phyloP scores from a whole-genome alignment of 2,329 filamentous ascomycete species.

The Zymoseptoria brevis region DNA sequence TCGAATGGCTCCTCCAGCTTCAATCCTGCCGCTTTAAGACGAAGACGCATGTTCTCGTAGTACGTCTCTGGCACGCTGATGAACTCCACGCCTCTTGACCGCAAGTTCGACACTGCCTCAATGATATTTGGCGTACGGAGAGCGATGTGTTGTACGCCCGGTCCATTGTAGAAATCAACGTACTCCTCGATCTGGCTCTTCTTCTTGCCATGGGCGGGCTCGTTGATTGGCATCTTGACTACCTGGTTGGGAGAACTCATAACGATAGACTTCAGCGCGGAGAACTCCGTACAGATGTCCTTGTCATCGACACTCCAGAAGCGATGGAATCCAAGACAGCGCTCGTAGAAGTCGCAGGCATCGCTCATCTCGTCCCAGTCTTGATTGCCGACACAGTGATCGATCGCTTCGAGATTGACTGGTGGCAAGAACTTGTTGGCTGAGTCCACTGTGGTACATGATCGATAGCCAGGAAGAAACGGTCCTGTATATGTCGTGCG shows the following conservation, averaged over 20 bases:
- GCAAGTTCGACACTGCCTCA: conserved; percentile 64
- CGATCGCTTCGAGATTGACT: conserved; percentile 66
- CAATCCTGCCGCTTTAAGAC: conserved; percentile 57
- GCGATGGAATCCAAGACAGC: conserved; percentile 82
- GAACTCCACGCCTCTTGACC: conserved; percentile 84
- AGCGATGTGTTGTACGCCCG: conserved; percentile 90
- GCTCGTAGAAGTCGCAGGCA: conserved; percentile 68
- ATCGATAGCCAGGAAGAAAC: conserved; percentile 77
- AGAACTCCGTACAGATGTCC: conserved; percentile 88
- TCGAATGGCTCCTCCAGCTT: conserved; percentile 71
- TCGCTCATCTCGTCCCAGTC: conserved; percentile 82
- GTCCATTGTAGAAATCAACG: conserved; percentile 79
- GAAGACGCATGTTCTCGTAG: conserved; percentile 66
- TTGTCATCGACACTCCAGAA: conserved; percentile 97
- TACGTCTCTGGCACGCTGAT: conserved; percentile 84
- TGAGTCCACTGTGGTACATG: conserved; percentile 42
- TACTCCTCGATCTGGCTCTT: conserved; percentile 87
- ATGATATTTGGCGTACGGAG: conserved; percentile 77
- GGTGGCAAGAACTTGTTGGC: conserved; percentile 48
- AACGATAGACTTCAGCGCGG: conserved; percentile 78
- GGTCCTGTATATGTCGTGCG: conserved; percentile 60
- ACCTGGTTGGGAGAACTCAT: conserved; percentile 78
- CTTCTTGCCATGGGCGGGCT: conserved; percentile 82
- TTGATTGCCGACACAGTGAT: conserved; percentile 97
- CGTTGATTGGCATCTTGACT: conserved; percentile 98